A percentile compares a stretch with the other conserved stretches of the same genome.
These are phyloP conservation scores for Trichoderma pleuroti DNA, from an alignment of 2,329 filamentous ascomycete genomes.

Conservation along the genomic window DNA sequence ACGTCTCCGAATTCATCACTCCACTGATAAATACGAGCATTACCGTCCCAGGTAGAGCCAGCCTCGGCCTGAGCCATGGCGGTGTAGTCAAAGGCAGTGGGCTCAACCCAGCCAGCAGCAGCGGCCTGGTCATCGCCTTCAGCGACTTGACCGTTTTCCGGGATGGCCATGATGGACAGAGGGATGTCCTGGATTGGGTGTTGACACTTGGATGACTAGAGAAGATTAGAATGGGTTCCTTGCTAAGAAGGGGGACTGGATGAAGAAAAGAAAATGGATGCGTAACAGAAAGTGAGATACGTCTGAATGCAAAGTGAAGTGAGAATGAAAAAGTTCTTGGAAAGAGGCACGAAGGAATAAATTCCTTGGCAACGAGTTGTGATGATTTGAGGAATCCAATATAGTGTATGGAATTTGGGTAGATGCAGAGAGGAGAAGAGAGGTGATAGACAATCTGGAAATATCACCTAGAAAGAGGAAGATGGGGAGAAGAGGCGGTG, in stretches of 20 bases:
- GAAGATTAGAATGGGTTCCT: not conserved
- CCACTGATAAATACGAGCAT: slow-evolving; percentile 75
- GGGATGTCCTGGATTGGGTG: not conserved
- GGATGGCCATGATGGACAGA: not conserved
- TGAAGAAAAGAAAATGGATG: no score
- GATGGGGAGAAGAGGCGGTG: no score
- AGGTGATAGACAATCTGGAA: not conserved
- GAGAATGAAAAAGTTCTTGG: slow-evolving; percentile 12
- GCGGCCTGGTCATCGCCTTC: not conserved
- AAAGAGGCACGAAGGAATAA: not conserved
- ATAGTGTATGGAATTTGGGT: not conserved
- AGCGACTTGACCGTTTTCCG: slow-evolving; percentile 19
- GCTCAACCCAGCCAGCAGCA: slow-evolving; percentile 44
- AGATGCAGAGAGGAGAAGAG: not conserved
- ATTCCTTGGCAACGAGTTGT: not conserved
- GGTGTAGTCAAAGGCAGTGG: slow-evolving; percentile 48
- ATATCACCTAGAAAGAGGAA: not conserved
- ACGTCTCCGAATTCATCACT: slow-evolving; percentile 82
- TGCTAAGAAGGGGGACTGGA: not conserved
- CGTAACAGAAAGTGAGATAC: not conserved
- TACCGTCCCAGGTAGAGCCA: slow-evolving; percentile 44
- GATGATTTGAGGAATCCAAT: not conserved
- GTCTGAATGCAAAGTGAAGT: not conserved
- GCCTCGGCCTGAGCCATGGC: slow-evolving; percentile 22
- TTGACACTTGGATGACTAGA: not conserved